A percentile compares a stretch with the other conserved stretches of the same genome.
phyloP scores from a whole-genome alignment of 2,329 filamentous ascomycete genomes.

The Xylariaceae sp. region DNA sequence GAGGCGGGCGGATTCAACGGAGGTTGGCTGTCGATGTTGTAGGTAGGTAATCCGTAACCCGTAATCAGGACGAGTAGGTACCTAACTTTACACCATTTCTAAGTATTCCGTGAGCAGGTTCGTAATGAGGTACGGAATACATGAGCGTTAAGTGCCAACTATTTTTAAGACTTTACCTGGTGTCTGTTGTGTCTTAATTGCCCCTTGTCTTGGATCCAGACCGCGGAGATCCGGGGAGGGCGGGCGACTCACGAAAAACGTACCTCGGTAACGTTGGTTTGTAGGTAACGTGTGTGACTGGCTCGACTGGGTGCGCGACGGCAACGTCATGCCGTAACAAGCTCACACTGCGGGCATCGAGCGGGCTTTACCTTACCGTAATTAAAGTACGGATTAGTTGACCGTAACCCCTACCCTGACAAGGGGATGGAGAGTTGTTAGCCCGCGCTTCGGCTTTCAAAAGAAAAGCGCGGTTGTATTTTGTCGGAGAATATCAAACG shows the following conservation, averaged over 20 bases:
- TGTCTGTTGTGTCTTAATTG: constrained; percentile 3
- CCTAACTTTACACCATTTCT: neutral
- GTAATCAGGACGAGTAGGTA: neutral
- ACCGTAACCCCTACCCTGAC: no score
- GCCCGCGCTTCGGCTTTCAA: neutral
- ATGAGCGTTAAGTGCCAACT: neutral
- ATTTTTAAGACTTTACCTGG: constrained; percentile 5
- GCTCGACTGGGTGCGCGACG: neutral
- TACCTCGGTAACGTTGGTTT: neutral
- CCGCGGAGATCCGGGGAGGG: constrained; percentile 10
- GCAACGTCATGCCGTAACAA: neutral
- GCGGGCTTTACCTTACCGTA: neutral
- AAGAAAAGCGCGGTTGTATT: neutral
- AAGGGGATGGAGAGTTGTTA: neutral
- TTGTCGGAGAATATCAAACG: no score
- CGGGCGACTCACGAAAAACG: neutral
- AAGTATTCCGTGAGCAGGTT: no score
- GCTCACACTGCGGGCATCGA: neutral
- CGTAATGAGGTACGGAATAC: neutral
- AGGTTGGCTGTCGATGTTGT: constrained; percentile 18
- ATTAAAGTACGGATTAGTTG: neutral
- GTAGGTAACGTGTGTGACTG: neutral
- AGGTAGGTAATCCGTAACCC: neutral
- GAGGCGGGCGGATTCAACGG: neutral
- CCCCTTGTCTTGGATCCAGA: constrained; percentile 2